phyloP scores from a whole-genome alignment of 1,284 basidiomycete genomes.

The Ganoderma lingzhi region DNA sequence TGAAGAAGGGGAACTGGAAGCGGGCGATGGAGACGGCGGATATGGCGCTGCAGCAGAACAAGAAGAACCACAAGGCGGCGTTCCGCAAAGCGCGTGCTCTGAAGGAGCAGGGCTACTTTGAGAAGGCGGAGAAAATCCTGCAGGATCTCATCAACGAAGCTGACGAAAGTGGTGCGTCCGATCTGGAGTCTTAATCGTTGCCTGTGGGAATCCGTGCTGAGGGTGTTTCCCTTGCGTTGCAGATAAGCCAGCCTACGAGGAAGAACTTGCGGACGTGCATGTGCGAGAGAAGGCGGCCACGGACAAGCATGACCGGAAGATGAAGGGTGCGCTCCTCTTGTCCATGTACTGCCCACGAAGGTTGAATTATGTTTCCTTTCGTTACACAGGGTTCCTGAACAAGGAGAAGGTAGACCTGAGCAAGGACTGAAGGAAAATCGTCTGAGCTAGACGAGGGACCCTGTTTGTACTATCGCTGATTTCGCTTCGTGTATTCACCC shows the following conservation, averaged over 20 bases:
- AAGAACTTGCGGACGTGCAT: slow-evolving; percentile 67
- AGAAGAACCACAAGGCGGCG: slow-evolving; percentile 76
- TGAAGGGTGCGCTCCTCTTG: slow-evolving; percentile 62
- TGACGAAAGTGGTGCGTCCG: slow-evolving; percentile 54
- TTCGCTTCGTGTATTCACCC: slow-evolving; percentile 8
- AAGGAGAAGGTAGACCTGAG: slow-evolving; percentile 43
- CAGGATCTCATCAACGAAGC: slow-evolving; percentile 69
- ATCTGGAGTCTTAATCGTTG: neutral
- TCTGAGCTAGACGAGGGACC: neutral
- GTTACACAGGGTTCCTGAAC: slow-evolving; percentile 48
- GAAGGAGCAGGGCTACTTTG: slow-evolving; percentile 76
- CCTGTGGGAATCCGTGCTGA: neutral
- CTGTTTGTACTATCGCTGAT: slow-evolving; percentile 5
- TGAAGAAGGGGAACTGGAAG: slow-evolving; percentile 80
- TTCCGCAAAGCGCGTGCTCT: slow-evolving; percentile 84
- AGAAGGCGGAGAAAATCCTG: slow-evolving; percentile 72
- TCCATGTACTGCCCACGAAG: too few species aligned
- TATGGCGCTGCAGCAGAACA: slow-evolving; percentile 76
- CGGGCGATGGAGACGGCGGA: slow-evolving; percentile 79
- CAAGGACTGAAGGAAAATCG: slow-evolving; percentile 15
- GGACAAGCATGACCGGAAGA: slow-evolving; percentile 69
- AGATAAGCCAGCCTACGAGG: slow-evolving; percentile 67
- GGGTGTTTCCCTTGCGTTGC: slow-evolving; percentile 7
- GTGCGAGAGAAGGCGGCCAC: slow-evolving; percentile 71
- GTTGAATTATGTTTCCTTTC: too few species aligned